Conservation (phyloP, 108 stramenopile genomes). For the Phaeodactylum tricornutum region DNA sequence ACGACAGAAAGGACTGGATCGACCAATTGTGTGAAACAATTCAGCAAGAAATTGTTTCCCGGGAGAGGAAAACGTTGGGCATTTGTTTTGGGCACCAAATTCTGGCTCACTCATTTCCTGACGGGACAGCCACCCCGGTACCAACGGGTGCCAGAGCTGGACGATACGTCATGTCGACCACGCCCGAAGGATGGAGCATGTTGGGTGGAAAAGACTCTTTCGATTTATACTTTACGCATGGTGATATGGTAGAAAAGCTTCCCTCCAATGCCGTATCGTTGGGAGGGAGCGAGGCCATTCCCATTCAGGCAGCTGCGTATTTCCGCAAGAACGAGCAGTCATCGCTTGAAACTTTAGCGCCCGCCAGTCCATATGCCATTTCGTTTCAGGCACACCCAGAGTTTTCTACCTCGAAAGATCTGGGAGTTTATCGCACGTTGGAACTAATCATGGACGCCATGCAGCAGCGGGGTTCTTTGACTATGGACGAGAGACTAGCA, state of each 20-base stretch:
- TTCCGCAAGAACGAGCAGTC: slow-evolving; percentile 21
- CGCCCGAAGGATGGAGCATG: background rate
- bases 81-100: slow-evolving; percentile 82
- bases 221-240: slow-evolving; percentile 62
- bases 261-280: slow-evolving; percentile 43
- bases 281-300: slow-evolving; percentile 45
- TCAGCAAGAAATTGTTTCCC: slow-evolving; percentile 37
- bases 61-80: slow-evolving; percentile 40
- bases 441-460: slow-evolving; percentile 21
- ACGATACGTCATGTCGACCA: slow-evolving; percentile 9
- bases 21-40: slow-evolving; percentile 33
- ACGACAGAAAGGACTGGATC: slow-evolving; percentile 59
- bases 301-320: slow-evolving; percentile 61
- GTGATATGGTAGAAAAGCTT: slow-evolving; percentile 64
- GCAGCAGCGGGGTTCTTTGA: slow-evolving; percentile 24
- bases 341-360: background rate
- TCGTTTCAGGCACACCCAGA: slow-evolving; percentile 82
- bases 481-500: slow-evolving; percentile 3
- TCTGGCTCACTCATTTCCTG: slow-evolving; percentile 55
- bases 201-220: slow-evolving; percentile 8
- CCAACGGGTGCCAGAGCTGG: slow-evolving; percentile 41
- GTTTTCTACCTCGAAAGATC: slow-evolving; percentile 20
- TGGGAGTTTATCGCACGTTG: slow-evolving; percentile 34
- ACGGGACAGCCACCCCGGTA: slow-evolving; percentile 15
- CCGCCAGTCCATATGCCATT: slow-evolving; percentile 37